Percentiles rank a stretch among this genome's conserved stretches.
Evolutionary conservation across 2,329 filamentous ascomycete species (phyloP).

Genomic region (Pyrenophora teres): DNA sequence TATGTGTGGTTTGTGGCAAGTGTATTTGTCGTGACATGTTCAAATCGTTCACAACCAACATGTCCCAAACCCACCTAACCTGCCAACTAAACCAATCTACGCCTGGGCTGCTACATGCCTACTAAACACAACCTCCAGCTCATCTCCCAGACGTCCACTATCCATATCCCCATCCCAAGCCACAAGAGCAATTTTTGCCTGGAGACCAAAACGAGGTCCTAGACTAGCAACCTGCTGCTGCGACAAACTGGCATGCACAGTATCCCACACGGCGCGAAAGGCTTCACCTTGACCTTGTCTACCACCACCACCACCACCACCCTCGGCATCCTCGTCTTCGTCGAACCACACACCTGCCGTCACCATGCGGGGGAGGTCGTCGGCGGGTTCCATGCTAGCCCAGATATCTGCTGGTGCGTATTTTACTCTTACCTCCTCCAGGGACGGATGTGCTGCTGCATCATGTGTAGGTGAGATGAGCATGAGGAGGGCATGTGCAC

Average conservation of each 20-base stretch:
- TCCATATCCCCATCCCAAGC: constrained; percentile 42
- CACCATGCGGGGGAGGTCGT: constrained; percentile 34
- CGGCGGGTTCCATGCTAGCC: constrained; percentile 42
- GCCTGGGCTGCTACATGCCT: neutral
- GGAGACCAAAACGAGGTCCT: constrained; percentile 17
- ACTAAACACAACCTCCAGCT: constrained; percentile 41
- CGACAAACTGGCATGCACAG: constrained; percentile 18
- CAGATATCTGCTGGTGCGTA: constrained; percentile 44
- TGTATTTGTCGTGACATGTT: too few species aligned
- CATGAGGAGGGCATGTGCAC: constrained; percentile 36
- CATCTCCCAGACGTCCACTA: constrained; percentile 38
- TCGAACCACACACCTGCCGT: constrained; percentile 38
- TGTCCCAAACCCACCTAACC: too few species aligned
- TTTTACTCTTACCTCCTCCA: constrained; percentile 32
- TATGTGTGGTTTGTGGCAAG: too few species aligned
- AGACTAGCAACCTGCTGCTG: constrained; percentile 9
- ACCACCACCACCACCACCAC: constrained; percentile 21
- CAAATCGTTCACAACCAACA: too few species aligned
- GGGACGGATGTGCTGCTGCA: neutral
- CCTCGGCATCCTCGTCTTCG: constrained; percentile 21
- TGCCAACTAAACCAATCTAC: too few species aligned
- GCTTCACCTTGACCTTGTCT: constrained; percentile 39
- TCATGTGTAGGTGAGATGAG: constrained; percentile 11
- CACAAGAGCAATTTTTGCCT: constrained; percentile 26
- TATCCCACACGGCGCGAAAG: constrained; percentile 37